Evolutionary conservation across 352 stramenopile genomes (phyloP).

Genomic region (Globisporangium barbulae): DNA sequence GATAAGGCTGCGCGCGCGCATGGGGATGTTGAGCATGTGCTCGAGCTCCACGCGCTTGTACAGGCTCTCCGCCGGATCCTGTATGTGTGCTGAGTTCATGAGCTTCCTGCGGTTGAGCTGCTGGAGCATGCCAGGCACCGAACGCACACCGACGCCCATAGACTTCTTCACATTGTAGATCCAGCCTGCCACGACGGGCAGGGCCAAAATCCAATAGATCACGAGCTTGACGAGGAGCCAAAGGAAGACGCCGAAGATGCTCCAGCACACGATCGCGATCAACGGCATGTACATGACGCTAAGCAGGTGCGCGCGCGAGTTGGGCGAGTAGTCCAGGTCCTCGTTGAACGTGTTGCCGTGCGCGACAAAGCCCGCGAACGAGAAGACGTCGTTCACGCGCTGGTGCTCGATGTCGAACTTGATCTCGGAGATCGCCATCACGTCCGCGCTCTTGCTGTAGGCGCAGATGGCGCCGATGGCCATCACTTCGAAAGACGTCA

Average conservation of each 20-base stretch:
- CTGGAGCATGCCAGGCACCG: not conserved
- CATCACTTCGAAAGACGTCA: slow-evolving; percentile 23
- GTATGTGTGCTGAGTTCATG: slow-evolving; percentile 2
- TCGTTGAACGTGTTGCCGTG: slow-evolving; percentile 28
- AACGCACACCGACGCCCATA: not conserved
- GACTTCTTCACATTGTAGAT: not conserved
- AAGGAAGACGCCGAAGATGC: slow-evolving; percentile 10
- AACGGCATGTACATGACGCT: slow-evolving; percentile 18
- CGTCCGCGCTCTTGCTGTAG: slow-evolving; percentile 5
- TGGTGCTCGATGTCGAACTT: slow-evolving; percentile 28
- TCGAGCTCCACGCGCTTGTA: slow-evolving; percentile 14
- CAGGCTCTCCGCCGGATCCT: not conserved
- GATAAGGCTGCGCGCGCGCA: slow-evolving; percentile 19
- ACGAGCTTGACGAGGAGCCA: slow-evolving; percentile 14
- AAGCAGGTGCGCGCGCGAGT: slow-evolving; percentile 12
- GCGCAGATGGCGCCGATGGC: slow-evolving; percentile 18
- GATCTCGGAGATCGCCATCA: slow-evolving; percentile 23
- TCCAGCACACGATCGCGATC: slow-evolving; percentile 11
- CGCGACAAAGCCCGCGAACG: slow-evolving; percentile 19
- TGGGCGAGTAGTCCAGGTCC: slow-evolving; percentile 14
- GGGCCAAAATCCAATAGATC: not conserved
- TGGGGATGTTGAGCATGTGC: slow-evolving; percentile 12
- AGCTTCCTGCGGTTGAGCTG: not conserved
- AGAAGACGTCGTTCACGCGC: slow-evolving; percentile 22
- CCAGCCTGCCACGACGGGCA: not conserved